Conservation (phyloP, 2,329 filamentous ascomycete species). For the Teratosphaeriaceae sp. region DNA sequence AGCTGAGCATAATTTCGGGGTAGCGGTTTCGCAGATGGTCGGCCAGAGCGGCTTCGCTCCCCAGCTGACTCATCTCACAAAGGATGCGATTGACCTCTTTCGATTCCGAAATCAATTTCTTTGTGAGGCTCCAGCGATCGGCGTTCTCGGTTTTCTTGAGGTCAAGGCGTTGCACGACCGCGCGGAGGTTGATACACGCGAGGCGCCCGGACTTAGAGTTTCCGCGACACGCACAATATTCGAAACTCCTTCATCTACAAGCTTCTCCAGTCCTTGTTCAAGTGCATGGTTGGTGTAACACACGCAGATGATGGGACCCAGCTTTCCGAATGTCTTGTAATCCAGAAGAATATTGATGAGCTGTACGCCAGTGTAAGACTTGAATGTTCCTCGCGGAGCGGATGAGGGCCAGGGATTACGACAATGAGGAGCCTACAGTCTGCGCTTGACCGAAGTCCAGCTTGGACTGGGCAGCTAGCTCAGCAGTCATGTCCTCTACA, state of each 20-base stretch:
- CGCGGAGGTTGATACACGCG: constrained; percentile 44
- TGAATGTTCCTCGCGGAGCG: constrained; percentile 67
- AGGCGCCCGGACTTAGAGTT: constrained; percentile 51
- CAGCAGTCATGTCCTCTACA: constrained; percentile 9
- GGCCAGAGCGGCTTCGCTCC: constrained; percentile 5
- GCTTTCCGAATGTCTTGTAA: constrained; percentile 26
- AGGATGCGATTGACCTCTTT: constrained; percentile 15
- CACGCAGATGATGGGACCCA: constrained; percentile 44
- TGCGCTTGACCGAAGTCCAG: constrained; percentile 47
- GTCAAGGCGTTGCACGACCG: constrained; percentile 24
- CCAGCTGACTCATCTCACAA: constrained; percentile 1
- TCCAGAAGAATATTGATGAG: constrained; percentile 51
- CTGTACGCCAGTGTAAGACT: constrained; percentile 54
- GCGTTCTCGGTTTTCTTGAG: constrained; percentile 37
- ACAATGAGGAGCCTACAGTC: constrained; percentile 50
- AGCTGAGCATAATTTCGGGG: constrained; percentile 18
- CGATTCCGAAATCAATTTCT: constrained; percentile 14
- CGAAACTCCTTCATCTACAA: constrained; percentile 41
- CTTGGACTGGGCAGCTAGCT: constrained; percentile 31
- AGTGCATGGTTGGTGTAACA: constrained; percentile 49
- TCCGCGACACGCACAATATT: constrained; percentile 55
- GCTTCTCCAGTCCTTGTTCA: constrained; percentile 54
- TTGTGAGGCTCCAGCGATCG: constrained; percentile 23
- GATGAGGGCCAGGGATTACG: constrained; percentile 51
- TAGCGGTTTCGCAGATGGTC: constrained; percentile 13